phyloP scores from a whole-genome alignment of 257 asterid genomes.

The Phtheirospermum japonicum region DNA sequence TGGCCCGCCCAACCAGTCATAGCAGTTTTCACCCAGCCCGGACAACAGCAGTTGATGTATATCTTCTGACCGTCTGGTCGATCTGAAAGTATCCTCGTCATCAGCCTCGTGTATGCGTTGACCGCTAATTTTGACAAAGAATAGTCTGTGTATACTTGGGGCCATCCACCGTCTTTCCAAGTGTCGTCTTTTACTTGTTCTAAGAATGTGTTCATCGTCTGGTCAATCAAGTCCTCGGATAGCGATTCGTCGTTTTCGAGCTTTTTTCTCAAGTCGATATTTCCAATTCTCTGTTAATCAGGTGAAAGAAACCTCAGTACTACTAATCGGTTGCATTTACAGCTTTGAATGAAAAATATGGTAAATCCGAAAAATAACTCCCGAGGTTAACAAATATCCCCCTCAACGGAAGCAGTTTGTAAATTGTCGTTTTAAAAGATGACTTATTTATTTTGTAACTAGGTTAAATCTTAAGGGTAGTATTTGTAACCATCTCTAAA shows the following conservation, averaged over 20 bases:
- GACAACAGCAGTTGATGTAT: conserved; percentile 57
- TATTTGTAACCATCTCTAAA: too few species aligned
- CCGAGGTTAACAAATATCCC: too few species aligned
- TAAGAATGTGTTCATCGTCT: conserved; percentile 39
- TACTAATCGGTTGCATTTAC: too few species aligned
- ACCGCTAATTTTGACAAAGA: conserved; percentile 59
- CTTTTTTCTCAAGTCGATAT: conserved; percentile 55
- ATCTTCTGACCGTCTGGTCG: conserved; percentile 52
- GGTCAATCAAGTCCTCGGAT: conserved; percentile 70
- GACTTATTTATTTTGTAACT: too few species aligned
- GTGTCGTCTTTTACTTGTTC: conserved; percentile 56
- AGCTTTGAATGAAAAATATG: too few species aligned
- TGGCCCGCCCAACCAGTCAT: conserved; percentile 73
- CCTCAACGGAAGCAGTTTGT: too few species aligned
- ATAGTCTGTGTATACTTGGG: conserved; percentile 59
- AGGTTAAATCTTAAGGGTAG: too few species aligned
- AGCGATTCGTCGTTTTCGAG: conserved; percentile 59
- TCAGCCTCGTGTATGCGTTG: conserved; percentile 50
- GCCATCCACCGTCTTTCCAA: conserved; percentile 64
- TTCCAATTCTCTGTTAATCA: conserved; percentile 44
- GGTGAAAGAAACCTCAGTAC: background rate
- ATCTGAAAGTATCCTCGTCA: conserved; percentile 38
- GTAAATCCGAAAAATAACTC: too few species aligned
- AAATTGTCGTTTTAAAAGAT: too few species aligned
- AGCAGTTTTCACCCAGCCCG: conserved; percentile 71